phyloP scores from a whole-genome alignment of 108 stramenopile species.

The Pseudonitzschia multiseries region DNA sequence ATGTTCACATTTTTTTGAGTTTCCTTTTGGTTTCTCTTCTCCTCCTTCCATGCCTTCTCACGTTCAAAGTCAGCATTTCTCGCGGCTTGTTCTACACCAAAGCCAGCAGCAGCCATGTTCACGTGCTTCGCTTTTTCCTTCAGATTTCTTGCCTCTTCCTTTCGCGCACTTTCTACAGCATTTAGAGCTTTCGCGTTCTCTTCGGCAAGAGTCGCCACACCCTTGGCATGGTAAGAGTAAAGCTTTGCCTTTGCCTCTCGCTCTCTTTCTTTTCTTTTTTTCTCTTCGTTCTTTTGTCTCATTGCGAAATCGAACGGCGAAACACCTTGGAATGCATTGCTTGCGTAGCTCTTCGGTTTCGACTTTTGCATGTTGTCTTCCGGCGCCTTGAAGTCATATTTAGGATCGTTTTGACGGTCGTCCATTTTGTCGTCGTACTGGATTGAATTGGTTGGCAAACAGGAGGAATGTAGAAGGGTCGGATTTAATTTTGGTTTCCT shows the following conservation, averaged over 20 bases:
- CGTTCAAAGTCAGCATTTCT: slow-evolving; percentile 35
- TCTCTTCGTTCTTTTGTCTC: slow-evolving; percentile 44
- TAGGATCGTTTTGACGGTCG: slow-evolving; percentile 35
- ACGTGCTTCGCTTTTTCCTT: slow-evolving; percentile 34
- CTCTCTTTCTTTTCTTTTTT: slow-evolving; percentile 40
- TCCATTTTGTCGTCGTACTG: neutral
- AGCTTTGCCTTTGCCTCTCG: slow-evolving; percentile 35
- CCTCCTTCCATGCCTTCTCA: slow-evolving; percentile 37
- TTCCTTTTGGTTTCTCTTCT: slow-evolving; percentile 18
- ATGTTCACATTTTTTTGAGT: slow-evolving; percentile 36
- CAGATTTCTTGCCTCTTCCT: slow-evolving; percentile 26
- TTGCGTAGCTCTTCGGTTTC: slow-evolving; percentile 42
- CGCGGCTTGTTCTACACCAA: slow-evolving; percentile 36
- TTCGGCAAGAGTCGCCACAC: slow-evolving; percentile 30
- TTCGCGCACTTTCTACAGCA: slow-evolving; percentile 22
- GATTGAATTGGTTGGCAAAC: too few species aligned
- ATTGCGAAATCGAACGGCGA: slow-evolving; percentile 48
- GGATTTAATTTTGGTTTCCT: too few species aligned
- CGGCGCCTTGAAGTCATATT: slow-evolving; percentile 44
- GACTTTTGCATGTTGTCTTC: slow-evolving; percentile 46
- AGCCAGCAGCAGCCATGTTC: slow-evolving; percentile 40
- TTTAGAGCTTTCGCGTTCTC: slow-evolving; percentile 31
- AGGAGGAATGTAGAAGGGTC: too few species aligned
- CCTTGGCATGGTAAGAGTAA: slow-evolving; percentile 41
- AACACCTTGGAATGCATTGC: slow-evolving; percentile 43